phyloP scores from a whole-genome alignment of 768 basidiomycete species.

The Rhizopogon sp. region DNA sequence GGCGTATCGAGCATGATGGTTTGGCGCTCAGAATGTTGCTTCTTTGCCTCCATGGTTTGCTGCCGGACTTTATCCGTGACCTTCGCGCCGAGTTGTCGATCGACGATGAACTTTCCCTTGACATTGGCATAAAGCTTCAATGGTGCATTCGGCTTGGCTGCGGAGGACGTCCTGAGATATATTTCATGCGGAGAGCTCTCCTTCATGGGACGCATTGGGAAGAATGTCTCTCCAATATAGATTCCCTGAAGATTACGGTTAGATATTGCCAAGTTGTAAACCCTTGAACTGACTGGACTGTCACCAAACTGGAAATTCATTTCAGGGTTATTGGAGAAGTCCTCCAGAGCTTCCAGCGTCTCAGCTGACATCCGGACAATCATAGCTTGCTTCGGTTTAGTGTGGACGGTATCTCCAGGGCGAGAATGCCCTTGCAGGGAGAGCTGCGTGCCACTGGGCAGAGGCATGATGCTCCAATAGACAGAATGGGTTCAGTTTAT shows the following conservation, averaged over 20 bases:
- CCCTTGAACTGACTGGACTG: constrained; percentile 42
- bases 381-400: constrained; percentile 69
- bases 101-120: constrained; percentile 66
- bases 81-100: constrained; percentile 49
- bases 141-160: constrained; percentile 54
- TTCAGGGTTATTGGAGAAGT: constrained; percentile 35
- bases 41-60: constrained; percentile 41
- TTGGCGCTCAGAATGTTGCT: constrained; percentile 45
- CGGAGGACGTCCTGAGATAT: constrained; percentile 59
- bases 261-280: neutral
- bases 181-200: constrained; percentile 66
- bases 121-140: constrained; percentile 74
- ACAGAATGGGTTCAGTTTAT: neutral
- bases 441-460: constrained; percentile 50
- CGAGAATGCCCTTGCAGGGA: constrained; percentile 54
- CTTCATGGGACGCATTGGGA: constrained; percentile 47
- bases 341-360: constrained; percentile 63
- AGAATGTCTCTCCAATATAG: constrained; percentile 60
- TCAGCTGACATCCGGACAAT: constrained; percentile 71
- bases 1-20: constrained; percentile 38
- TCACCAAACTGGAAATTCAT: constrained; percentile 63
- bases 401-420: constrained; percentile 50
- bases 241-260: constrained; percentile 44
- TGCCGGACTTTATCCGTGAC: constrained; percentile 41
- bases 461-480: constrained; percentile 47